phyloP scores from a whole-genome alignment of 2,329 filamentous ascomycete species.

The Onygenales sp. region DNA sequence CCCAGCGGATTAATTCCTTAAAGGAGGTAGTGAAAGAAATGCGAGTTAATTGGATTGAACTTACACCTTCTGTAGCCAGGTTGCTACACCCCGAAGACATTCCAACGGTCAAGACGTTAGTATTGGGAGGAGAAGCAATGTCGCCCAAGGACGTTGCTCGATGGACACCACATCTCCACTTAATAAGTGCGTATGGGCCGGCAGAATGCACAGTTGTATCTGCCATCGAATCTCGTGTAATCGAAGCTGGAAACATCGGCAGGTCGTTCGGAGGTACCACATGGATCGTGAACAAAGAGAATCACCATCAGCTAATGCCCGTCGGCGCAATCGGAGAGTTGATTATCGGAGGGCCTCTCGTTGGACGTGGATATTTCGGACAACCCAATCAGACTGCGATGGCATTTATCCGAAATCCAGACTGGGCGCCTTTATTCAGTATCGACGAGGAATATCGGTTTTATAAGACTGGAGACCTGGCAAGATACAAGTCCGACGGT shows the following conservation, averaged over 20 bases:
- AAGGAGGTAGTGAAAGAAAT: constrained; percentile 23
- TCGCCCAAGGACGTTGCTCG: constrained; percentile 21
- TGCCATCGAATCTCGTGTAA: constrained; percentile 3
- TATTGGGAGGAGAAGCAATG: constrained; percentile 30
- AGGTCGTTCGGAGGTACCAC: constrained; percentile 4
- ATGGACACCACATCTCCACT: constrained; percentile 16
- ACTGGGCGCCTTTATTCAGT: neutral
- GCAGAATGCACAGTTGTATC: constrained; percentile 15
- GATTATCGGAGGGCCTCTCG: constrained; percentile 23
- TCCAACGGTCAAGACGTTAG: constrained; percentile 22
- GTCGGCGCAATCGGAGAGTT: constrained; percentile 20
- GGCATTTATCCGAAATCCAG: constrained; percentile 15
- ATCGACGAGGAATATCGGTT: constrained; percentile 8
- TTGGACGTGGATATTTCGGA: constrained; percentile 28
- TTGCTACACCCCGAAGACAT: constrained; percentile 19
- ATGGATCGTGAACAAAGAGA: constrained; percentile 17
- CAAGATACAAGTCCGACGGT: constrained; percentile 20
- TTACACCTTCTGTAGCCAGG: constrained; percentile 34
- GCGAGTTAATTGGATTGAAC: constrained; percentile 40
- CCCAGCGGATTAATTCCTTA: constrained; percentile 34
- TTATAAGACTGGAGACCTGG: constrained; percentile 29
- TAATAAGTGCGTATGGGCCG: constrained; percentile 13
- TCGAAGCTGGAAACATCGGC: constrained; percentile 4
- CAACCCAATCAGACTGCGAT: constrained; percentile 19
- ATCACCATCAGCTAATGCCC: constrained; percentile 10